Evolutionary conservation across 371 early-diverging fungal genomes (phyloP).

Genomic region (Mucor velutinosus): DNA sequence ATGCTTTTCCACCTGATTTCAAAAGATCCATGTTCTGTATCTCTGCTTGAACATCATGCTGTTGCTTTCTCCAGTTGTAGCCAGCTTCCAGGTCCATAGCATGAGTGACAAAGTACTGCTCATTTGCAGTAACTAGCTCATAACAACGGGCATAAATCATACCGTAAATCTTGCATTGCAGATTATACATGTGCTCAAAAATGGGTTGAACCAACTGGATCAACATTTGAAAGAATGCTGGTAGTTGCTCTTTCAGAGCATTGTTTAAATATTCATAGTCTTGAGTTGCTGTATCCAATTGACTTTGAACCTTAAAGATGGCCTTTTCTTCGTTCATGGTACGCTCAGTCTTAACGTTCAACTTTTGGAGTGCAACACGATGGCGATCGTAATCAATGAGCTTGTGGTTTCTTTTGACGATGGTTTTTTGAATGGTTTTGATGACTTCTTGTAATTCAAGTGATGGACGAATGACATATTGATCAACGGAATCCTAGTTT

Average conservation of each 20-base stretch:
- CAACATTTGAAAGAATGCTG: slow-evolving; percentile 62
- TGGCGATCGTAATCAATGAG: slow-evolving; percentile 81
- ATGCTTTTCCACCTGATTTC: slow-evolving; percentile 49
- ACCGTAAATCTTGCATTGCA: slow-evolving; percentile 70
- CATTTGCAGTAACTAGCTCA: slow-evolving; percentile 47
- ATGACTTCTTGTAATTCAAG: slow-evolving; percentile 62
- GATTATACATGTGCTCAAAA: slow-evolving; percentile 68
- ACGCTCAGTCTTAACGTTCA: slow-evolving; percentile 63
- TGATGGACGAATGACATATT: slow-evolving; percentile 65
- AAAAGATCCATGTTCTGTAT: slow-evolving; percentile 41
- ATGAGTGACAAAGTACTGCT: slow-evolving; percentile 38
- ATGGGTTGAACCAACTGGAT: slow-evolving; percentile 74
- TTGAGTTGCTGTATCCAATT: slow-evolving; percentile 71
- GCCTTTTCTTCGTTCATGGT: slow-evolving; percentile 69
- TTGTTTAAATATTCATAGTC: slow-evolving; percentile 76
- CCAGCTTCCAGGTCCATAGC: slow-evolving; percentile 40
- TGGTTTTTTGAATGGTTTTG: slow-evolving; percentile 67
- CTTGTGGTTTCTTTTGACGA: slow-evolving; percentile 79
- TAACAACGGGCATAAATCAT: slow-evolving; percentile 58
- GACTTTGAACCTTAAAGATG: slow-evolving; percentile 65
- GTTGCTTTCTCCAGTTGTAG: slow-evolving; percentile 31
- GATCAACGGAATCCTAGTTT: slow-evolving; percentile 66
- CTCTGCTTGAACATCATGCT: slow-evolving; percentile 33
- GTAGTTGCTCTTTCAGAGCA: slow-evolving; percentile 68
- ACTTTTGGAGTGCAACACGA: slow-evolving; percentile 59